phyloP scores from a whole-genome alignment of 1,139 yeast species.

The Saccharomyces pastorianus region DNA sequence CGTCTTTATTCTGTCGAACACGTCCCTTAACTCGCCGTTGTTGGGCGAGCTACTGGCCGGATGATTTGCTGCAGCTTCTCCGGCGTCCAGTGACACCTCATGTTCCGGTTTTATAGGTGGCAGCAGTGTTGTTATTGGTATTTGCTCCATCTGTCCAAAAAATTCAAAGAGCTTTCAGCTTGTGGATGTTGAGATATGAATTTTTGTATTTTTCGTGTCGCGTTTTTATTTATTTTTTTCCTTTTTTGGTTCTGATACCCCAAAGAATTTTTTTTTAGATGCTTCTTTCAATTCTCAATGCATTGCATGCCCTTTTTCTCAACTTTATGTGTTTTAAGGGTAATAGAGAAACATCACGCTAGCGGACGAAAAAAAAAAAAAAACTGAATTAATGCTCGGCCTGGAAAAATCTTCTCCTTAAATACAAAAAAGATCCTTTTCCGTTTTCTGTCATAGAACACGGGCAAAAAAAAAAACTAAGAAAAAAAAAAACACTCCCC shows the following conservation, averaged over 20 bases:
- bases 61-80: not conserved
- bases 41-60: not conserved
- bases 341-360: not conserved
- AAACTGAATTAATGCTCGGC: not conserved
- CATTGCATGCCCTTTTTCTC: not conserved
- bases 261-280: not conserved
- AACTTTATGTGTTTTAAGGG: not conserved
- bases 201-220: not conserved
- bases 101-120: slow-evolving; percentile 1
- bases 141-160: not conserved
- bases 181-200: no score
- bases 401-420: not conserved
- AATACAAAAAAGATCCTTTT: not conserved
- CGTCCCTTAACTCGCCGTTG: slow-evolving; percentile 16
- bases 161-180: not conserved
- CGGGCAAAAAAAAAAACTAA: not conserved
- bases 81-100: not conserved
- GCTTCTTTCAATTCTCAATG: not conserved
- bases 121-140: not conserved
- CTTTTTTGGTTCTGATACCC: not conserved
- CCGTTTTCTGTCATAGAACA: not conserved
- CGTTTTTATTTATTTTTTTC: not conserved
- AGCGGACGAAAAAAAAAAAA: not conserved
- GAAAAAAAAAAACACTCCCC: not conserved
- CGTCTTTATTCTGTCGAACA: slow-evolving; percentile 52